Percentiles rank a stretch among this genome's conserved stretches.
Evolutionary conservation across 768 basidiomycete species (phyloP).

Genomic region (Clathrus columnatus): DNA sequence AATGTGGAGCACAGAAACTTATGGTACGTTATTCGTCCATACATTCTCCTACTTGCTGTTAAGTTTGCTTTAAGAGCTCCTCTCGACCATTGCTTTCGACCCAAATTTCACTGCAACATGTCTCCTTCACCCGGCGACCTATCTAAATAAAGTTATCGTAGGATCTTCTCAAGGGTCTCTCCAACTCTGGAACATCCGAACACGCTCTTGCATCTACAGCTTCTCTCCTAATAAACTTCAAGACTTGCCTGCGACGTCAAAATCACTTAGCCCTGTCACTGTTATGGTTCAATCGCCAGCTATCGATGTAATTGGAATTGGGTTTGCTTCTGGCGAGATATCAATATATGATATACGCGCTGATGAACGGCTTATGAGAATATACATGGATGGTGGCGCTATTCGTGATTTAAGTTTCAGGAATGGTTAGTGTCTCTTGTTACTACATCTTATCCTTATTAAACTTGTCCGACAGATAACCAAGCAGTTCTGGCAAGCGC

Average conservation of each 20-base stretch:
- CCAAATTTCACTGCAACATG: constrained; percentile 75
- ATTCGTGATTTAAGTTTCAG: constrained; percentile 76
- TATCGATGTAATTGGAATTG: constrained; percentile 92
- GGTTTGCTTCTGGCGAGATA: constrained; percentile 80
- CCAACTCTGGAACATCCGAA: constrained; percentile 91
- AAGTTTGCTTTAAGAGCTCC: constrained; percentile 39
- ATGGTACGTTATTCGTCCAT: constrained; percentile 36
- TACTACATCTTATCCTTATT: neutral
- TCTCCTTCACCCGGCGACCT: constrained; percentile 89
- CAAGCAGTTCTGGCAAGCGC: constrained; percentile 83
- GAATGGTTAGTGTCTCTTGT: constrained; percentile 47
- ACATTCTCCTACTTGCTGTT: neutral
- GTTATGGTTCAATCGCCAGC: constrained; percentile 86
- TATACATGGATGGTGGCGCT: constrained; percentile 85
- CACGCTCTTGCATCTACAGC: constrained; percentile 80
- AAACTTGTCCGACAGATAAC: constrained; percentile 47
- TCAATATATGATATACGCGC: constrained; percentile 84
- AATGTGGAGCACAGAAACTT: constrained; percentile 60
- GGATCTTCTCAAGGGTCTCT: constrained; percentile 72
- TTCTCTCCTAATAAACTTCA: constrained; percentile 53
- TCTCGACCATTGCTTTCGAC: constrained; percentile 70
- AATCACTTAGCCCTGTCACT: constrained; percentile 48
- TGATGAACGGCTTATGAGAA: constrained; percentile 80
- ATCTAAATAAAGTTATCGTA: constrained; percentile 90
- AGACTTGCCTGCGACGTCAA: constrained; percentile 24